phyloP scores from a whole-genome alignment of 805 yeast species.

The Suhomyces tanzawaensis region DNA sequence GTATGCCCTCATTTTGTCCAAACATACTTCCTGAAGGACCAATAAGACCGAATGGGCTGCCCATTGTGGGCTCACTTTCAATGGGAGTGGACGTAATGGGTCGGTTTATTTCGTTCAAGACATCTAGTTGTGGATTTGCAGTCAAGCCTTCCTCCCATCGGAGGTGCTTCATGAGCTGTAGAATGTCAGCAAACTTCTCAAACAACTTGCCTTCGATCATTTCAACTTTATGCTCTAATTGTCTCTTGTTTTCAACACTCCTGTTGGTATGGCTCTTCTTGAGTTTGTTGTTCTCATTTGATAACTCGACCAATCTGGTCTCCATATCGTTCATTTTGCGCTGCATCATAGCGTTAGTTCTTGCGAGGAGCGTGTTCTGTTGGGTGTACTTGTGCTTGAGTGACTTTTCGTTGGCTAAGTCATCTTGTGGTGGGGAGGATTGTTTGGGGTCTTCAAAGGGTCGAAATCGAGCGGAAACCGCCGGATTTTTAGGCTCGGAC shows the following conservation, averaged over 20 bases:
- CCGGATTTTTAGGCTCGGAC: background rate
- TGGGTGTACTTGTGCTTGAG: conserved; percentile 28
- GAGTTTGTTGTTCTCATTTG: conserved; percentile 48
- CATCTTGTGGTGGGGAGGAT: background rate
- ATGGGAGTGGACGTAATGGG: conserved; percentile 5
- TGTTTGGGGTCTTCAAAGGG: background rate
- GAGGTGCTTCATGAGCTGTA: conserved; percentile 39
- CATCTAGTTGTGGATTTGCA: conserved; percentile 16
- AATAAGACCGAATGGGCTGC: conserved; percentile 1
- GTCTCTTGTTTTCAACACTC: conserved; percentile 18
- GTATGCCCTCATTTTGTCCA: background rate
- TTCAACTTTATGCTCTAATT: conserved; percentile 36
- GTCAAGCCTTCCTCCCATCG: conserved; percentile 41
- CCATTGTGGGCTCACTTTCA: background rate
- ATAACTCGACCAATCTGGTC: conserved; percentile 45
- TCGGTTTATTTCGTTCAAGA: conserved; percentile 7
- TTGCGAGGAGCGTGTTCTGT: conserved; percentile 63
- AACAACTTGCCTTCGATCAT: conserved; percentile 42
- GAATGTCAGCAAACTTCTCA: conserved; percentile 44
- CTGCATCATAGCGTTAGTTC: conserved; percentile 53
- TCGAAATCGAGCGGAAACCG: too few species aligned
- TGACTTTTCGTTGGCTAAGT: background rate
- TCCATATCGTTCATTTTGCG: conserved; percentile 54
- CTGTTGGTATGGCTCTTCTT: conserved; percentile 33
- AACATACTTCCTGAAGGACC: too few species aligned